These are phyloP conservation scores for Rhodotorula taiwanensis DNA, from an alignment of 768 basidiomycete species.

Conservation along the genomic window DNA sequence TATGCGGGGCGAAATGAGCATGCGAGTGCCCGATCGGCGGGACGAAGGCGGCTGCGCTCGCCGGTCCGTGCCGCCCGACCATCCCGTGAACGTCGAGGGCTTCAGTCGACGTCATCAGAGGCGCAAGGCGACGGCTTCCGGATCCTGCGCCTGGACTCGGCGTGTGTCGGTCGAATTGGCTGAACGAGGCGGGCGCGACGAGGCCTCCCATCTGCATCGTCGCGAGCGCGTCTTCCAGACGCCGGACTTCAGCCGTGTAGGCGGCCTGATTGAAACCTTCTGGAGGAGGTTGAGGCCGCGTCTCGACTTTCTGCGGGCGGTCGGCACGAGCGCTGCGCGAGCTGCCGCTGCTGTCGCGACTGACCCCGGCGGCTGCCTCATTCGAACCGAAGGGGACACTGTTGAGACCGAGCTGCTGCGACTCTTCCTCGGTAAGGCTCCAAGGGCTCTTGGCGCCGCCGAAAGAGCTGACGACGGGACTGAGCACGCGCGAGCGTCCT, in stretches of 20 bases:
- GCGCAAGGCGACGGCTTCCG: slow-evolving; percentile 20
- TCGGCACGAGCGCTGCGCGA: background rate
- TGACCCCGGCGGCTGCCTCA: background rate
- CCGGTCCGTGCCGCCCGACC: slow-evolving; percentile 46
- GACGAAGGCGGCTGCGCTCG: slow-evolving; percentile 51
- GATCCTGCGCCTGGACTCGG: background rate
- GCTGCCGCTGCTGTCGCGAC: slow-evolving; percentile 26
- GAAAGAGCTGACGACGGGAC: slow-evolving; percentile 22
- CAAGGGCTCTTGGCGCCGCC: slow-evolving; percentile 26
- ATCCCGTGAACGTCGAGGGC: background rate
- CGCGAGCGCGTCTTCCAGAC: slow-evolving; percentile 16
- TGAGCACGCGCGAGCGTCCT: slow-evolving; percentile 2
- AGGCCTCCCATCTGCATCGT: slow-evolving; percentile 13
- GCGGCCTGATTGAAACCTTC: background rate
- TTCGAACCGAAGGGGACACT: background rate
- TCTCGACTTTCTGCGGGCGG: no score
- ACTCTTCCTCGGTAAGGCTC: slow-evolving; percentile 36
- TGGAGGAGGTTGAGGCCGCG: background rate
- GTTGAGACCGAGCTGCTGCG: slow-evolving; percentile 24
- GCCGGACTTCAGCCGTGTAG: slow-evolving; percentile 4
- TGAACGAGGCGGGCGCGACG: background rate
- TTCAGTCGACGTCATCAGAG: slow-evolving; percentile 31
- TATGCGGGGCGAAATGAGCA: slow-evolving; percentile 3
- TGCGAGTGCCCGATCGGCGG: slow-evolving; percentile 49
- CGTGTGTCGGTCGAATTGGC: background rate